Base-by-base conservation (phyloP, 129 eudicot species). In the Gnaphalium uliginosum region DNA sequence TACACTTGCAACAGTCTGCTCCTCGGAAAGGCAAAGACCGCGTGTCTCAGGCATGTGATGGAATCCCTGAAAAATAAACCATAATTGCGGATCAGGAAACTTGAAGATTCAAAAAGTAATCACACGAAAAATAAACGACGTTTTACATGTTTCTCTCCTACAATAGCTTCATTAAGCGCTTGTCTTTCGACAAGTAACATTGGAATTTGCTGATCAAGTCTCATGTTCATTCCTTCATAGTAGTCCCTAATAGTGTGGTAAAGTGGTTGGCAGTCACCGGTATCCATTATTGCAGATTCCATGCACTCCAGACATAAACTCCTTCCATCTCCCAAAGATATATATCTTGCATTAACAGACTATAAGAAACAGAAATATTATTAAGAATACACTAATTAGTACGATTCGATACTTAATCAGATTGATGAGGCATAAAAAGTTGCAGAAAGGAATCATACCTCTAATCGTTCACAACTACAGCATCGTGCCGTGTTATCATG, bases 21-120 rank as follows among this genome's bases (percentile, higher is more conserved):
- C 99, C 82, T 95, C 99, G 3, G 97, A 95, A 67, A 95, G 93
- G 83, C 99, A 95, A 46, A 95, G 84, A 18, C 99, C 99, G 65
- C 99, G 85, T 60, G 99, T 95, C 79, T 95, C 99, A 2, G 99
- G 99, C 99, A 89, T 86, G 82, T 95, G 99, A 87, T 95, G 99
- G 74, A 83, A 87, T 17, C 99, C 99, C 99, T 91, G 83, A 21
- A 85, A 73, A 77, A 69, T 18, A 66, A 79, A 18, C 54, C 70
- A 48, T 29, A 14, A 46, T n/a, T 63, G 26, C 27, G 14, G 22
- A 66, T 86, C 79, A 80, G 82, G 41, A 83, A 13, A 71, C 15
- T 25, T 43, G 1, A 27, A 53, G 70, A 29, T 72, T 72, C 22
- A 30, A 72, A 61, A 68, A 26, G 27, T 8, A 30, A 71, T 24